Evolutionary conservation across 768 basidiomycete genomes (phyloP).

Genomic region (Lactarius sanguifluus): DNA sequence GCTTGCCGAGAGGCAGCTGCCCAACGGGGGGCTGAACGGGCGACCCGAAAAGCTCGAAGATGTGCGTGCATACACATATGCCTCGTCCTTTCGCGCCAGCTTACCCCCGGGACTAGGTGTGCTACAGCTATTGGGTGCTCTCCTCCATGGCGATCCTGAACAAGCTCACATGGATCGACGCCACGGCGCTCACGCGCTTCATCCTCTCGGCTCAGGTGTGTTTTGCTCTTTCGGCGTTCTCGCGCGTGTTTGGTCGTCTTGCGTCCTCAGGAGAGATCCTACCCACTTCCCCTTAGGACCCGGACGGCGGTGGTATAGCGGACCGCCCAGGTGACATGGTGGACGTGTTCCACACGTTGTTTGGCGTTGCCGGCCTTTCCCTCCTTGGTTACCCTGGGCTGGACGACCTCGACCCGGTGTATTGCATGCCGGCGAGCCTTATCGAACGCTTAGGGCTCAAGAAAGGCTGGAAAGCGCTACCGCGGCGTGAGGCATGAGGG

Average conservation of each 20-base stretch:
- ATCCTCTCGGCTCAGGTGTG: conserved; percentile 85
- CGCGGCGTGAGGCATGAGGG: conserved; percentile 35
- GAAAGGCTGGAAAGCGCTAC: conserved; percentile 63
- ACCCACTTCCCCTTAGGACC: conserved; percentile 53
- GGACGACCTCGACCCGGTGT: conserved; percentile 87
- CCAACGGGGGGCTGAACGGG: conserved; percentile 92
- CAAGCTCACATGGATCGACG: conserved; percentile 85
- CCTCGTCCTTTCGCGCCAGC: too few species aligned
- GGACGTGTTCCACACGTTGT: conserved; percentile 96
- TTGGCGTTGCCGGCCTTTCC: conserved; percentile 85
- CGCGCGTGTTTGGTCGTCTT: not conserved
- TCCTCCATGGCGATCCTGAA: conserved; percentile 84
- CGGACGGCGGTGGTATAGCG: conserved; percentile 88
- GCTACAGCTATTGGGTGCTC: conserved; percentile 97
- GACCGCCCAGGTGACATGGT: conserved; percentile 92
- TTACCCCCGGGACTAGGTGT: conserved; percentile 58
- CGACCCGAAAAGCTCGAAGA: conserved; percentile 98
- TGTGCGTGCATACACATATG: conserved; percentile 45
- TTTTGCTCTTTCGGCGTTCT: not conserved
- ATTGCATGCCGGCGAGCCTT: conserved; percentile 86
- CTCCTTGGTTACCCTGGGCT: conserved; percentile 85
- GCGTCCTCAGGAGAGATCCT: not conserved
- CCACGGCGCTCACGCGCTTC: conserved; percentile 71
- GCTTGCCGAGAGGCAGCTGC: conserved; percentile 90
- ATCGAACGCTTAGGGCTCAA: conserved; percentile 69